These are phyloP conservation scores for Dendrocalamus latiflorus DNA, from an alignment of 202 grass and related monocot genomes.

Conservation along the genomic window DNA sequence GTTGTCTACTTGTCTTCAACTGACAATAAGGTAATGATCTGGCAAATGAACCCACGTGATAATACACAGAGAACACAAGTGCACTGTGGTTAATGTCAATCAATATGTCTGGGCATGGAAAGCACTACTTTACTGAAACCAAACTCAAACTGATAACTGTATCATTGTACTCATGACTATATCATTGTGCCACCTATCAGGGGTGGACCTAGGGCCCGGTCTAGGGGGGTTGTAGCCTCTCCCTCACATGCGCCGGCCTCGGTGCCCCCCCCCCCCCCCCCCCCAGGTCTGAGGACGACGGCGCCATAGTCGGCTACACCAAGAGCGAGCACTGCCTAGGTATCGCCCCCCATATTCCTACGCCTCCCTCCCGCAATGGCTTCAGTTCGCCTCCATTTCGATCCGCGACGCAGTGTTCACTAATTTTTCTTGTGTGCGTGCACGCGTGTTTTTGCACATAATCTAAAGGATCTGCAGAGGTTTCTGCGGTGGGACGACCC, in stretches of 20 bases:
- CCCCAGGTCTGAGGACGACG: too few relatives aligned
- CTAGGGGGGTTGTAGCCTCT: too few relatives aligned
- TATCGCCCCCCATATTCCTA: background rate
- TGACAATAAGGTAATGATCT: slow-evolving; percentile 6
- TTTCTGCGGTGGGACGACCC: slow-evolving; percentile 82
- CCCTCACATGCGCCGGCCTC: slow-evolving; percentile 76
- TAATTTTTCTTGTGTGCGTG: background rate
- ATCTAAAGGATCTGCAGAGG: slow-evolving; percentile 84
- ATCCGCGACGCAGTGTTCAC: background rate
- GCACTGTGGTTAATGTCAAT: background rate
- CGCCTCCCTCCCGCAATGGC: background rate
- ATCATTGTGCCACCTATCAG: background rate
- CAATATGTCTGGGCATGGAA: background rate
- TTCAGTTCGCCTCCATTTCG: background rate
- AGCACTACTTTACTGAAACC: background rate
- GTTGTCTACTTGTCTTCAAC: background rate
- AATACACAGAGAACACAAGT: too few relatives aligned
- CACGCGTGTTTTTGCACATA: slow-evolving; percentile 48
- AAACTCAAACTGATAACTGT: background rate
- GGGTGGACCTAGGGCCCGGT: too few relatives aligned
- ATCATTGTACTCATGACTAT: too few relatives aligned
- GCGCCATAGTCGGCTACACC: slow-evolving; percentile 49
- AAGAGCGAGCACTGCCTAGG: slow-evolving; percentile 78
- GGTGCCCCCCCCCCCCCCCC: too few relatives aligned
- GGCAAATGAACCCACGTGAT: slow-evolving; percentile 12